Conservation (phyloP, 768 basidiomycete genomes). For the Kwoniella sp. region DNA sequence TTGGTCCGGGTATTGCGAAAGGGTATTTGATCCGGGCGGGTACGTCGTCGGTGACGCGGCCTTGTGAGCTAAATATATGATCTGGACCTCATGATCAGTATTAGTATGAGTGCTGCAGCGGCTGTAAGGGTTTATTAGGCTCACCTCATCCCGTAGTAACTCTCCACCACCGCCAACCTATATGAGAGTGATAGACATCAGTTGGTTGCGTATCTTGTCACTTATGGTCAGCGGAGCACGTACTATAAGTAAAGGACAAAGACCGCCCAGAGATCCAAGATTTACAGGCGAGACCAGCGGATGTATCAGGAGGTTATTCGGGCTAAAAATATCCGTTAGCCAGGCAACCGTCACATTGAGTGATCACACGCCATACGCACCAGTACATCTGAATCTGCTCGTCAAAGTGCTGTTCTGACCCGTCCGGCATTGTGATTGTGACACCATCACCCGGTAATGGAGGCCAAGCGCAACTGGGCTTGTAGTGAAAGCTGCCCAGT, state of each 20-base stretch:
- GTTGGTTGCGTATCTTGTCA: constrained; percentile 9
- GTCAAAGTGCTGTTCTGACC: constrained; percentile 34
- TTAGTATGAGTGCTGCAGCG: too few species aligned
- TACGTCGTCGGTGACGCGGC: constrained; percentile 48
- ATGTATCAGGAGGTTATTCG: constrained; percentile 51
- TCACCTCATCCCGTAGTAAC: constrained; percentile 46
- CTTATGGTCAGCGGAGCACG: constrained; percentile 9
- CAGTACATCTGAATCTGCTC: constrained; percentile 54
- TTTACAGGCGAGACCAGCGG: constrained; percentile 53
- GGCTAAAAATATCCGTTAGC: constrained; percentile 13
- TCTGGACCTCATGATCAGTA: too few species aligned
- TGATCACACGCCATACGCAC: constrained; percentile 9
- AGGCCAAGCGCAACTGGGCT: constrained; percentile 47
- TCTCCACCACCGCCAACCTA: constrained; percentile 46
- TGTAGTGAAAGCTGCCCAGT: constrained; percentile 47
- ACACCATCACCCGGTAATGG: constrained; percentile 45
- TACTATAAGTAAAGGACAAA: constrained; percentile 52
- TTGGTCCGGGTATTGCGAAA: constrained; percentile 47
- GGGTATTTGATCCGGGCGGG: constrained; percentile 32
- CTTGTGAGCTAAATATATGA: constrained; percentile 52
- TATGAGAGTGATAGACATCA: not conserved
- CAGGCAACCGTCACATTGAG: too few species aligned
- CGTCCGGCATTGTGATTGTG: constrained; percentile 40
- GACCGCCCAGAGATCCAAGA: constrained; percentile 51
- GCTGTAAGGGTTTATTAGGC: too few species aligned